phyloP scores from a whole-genome alignment of 208 protist species.

The Trypanosoma rangeli region DNA sequence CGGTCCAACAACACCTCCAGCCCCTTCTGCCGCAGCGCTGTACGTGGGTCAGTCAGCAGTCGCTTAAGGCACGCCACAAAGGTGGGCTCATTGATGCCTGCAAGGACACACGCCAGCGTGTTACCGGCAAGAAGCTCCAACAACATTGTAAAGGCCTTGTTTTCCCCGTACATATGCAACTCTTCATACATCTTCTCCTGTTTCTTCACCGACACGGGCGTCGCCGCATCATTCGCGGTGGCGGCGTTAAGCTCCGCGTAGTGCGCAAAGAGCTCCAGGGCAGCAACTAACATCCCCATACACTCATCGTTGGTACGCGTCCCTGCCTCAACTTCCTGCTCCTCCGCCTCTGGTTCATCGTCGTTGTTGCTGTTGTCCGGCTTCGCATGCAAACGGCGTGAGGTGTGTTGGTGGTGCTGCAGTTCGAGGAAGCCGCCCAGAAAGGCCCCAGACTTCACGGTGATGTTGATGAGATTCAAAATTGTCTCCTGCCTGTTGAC shows the following conservation, averaged over 20 bases:
- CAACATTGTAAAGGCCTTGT: slow-evolving; percentile 79
- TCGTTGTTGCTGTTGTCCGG: no score
- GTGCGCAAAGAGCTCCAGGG: slow-evolving; percentile 79
- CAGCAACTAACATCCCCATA: slow-evolving; percentile 70
- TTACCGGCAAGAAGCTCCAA: slow-evolving; percentile 88
- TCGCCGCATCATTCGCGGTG: slow-evolving; percentile 38
- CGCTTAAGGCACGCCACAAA: slow-evolving; percentile 80
- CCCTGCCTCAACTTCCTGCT: slow-evolving; percentile 35
- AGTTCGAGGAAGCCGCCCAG: slow-evolving; percentile 78
- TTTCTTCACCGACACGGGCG: neutral
- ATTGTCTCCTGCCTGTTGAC: slow-evolving; percentile 87
- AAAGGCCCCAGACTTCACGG: slow-evolving; percentile 85
- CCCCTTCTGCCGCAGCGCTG: slow-evolving; percentile 68
- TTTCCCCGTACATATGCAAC: slow-evolving; percentile 35
- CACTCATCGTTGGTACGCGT: slow-evolving; percentile 55
- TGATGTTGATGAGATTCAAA: slow-evolving; percentile 74
- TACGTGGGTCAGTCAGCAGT: slow-evolving; percentile 60
- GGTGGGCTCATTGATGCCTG: slow-evolving; percentile 88
- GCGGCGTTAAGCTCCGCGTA: slow-evolving; percentile 68
- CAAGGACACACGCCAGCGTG: slow-evolving; percentile 87
- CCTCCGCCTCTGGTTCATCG: slow-evolving; percentile 26
- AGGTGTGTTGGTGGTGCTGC: slow-evolving; percentile 42
- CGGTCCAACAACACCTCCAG: slow-evolving; percentile 89
- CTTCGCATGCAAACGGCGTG: slow-evolving; percentile 4
- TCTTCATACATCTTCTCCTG: slow-evolving; percentile 16